These are phyloP conservation scores for Starmerella vaccinii DNA, from an alignment of 805 yeast species.

Conservation along the genomic window DNA sequence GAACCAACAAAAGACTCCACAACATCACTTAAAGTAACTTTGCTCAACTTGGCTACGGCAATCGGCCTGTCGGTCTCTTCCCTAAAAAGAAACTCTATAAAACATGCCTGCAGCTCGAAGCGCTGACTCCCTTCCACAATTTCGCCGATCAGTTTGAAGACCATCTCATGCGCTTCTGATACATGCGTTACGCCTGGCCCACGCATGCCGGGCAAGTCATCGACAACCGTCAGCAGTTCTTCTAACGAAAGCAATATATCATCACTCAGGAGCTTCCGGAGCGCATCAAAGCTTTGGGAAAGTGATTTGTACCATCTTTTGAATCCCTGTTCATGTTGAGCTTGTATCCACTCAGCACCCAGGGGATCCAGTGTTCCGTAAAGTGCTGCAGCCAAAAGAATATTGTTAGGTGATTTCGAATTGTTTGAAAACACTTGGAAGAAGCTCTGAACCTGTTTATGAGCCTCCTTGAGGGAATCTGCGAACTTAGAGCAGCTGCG, in stretches of 20 bases:
- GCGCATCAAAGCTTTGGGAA: constrained; percentile 8
- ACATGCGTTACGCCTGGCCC: neutral
- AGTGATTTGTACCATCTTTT: constrained; percentile 21
- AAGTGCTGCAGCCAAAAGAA: neutral
- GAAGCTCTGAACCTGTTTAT: neutral
- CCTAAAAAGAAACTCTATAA: constrained; percentile 16
- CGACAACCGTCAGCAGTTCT: neutral
- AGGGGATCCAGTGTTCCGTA: neutral
- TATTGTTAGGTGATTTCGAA: neutral
- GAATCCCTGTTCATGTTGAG: constrained; percentile 25
- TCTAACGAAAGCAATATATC: neutral
- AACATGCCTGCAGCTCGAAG: constrained; percentile 19
- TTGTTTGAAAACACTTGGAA: neutral
- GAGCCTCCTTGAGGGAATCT: neutral
- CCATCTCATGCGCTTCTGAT: constrained; percentile 1
- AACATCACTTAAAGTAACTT: neutral
- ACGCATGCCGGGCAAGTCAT: constrained; percentile 5
- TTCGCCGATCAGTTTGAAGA: neutral
- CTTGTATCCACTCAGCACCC: constrained; percentile 20
- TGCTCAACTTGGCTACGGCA: constrained; percentile 10
- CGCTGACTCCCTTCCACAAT: neutral
- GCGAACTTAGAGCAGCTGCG: neutral
- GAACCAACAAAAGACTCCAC: neutral
- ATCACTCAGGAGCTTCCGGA: constrained; percentile 3
- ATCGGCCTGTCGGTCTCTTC: constrained; percentile 22